A percentile compares a stretch with the other conserved stretches of the same genome.
phyloP scores from a whole-genome alignment of 805 yeast genomes.

The Kazachstania bromeliacearum region DNA sequence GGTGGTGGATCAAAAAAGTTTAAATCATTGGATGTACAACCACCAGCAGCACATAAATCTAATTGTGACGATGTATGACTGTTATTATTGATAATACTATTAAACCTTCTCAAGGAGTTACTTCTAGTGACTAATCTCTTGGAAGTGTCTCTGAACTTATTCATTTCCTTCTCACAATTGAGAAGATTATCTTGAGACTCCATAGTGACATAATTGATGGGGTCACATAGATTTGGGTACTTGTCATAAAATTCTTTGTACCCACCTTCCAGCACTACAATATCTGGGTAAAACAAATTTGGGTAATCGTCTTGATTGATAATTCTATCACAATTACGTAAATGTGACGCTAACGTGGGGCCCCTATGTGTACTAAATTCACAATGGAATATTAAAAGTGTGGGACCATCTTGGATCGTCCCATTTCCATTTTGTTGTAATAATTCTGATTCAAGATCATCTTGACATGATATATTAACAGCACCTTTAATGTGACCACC shows the following conservation, averaged over 20 bases:
- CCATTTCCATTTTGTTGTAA: neutral
- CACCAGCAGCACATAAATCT: no score
- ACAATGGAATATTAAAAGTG: slow-evolving; percentile 78
- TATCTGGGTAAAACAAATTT: slow-evolving; percentile 74
- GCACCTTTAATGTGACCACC: slow-evolving; percentile 93
- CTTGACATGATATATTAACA: slow-evolving; percentile 61
- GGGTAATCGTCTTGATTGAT: slow-evolving; percentile 73
- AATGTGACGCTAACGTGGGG: slow-evolving; percentile 83
- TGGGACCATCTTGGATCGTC: slow-evolving; percentile 10
- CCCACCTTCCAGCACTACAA: slow-evolving; percentile 84
- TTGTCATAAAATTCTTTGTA: slow-evolving; percentile 66
- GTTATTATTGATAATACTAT: neutral
- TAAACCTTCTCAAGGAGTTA: slow-evolving; percentile 21
- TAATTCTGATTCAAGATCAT: slow-evolving; percentile 54
- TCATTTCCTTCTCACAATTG: slow-evolving; percentile 43
- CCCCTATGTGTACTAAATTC: slow-evolving; percentile 90
- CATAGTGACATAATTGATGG: slow-evolving; percentile 82
- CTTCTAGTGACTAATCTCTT: slow-evolving; percentile 29
- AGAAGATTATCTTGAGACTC: slow-evolving; percentile 32
- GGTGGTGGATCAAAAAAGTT: slow-evolving; percentile 26
- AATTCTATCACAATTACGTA: slow-evolving; percentile 74
- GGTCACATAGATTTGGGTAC: slow-evolving; percentile 52
- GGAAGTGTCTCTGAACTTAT: slow-evolving; percentile 40
- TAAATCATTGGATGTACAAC: no score
- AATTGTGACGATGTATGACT: no score